Percentiles rank a stretch among this genome's conserved stretches.
phyloP scores from a whole-genome alignment of 78 protist genomes.

The Chrysochromulina tobinii region DNA sequence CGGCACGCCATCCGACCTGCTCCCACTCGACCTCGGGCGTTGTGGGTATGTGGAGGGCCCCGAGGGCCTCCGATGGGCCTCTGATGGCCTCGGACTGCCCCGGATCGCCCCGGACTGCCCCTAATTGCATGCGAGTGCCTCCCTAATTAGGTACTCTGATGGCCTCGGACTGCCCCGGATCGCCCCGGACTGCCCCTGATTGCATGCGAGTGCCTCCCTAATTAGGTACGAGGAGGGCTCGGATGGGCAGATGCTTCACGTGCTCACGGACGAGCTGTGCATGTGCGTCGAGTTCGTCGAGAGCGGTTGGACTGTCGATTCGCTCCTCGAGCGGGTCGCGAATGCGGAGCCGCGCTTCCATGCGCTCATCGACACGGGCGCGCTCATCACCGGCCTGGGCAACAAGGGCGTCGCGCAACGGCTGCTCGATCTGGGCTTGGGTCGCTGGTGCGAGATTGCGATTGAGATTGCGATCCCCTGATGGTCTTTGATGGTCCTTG shows the following conservation, averaged over 20 bases:
- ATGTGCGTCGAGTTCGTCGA: neutral
- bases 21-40: constrained; percentile 52
- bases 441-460: neutral
- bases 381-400: constrained; percentile 70
- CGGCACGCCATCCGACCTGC: constrained; percentile 67
- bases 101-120: too few relatives aligned
- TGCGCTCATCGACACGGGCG: constrained; percentile 78
- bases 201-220: too few relatives aligned
- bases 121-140: too few relatives aligned
- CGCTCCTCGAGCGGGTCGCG: constrained; percentile 46
- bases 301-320: constrained; percentile 48
- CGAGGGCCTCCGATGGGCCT: neutral
- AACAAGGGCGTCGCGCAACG: constrained; percentile 62
- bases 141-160: neutral
- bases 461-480: too few relatives aligned
- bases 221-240: constrained; percentile 43
- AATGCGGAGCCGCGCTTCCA: constrained; percentile 42
- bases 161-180: too few relatives aligned
- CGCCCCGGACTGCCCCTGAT: too few relatives aligned
- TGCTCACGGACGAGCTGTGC: neutral
- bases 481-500: too few relatives aligned
- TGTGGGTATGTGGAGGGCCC: constrained; percentile 45
- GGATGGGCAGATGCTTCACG: constrained; percentile 49
- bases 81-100: too few relatives aligned
- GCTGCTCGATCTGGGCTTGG: constrained; percentile 44